phyloP scores from a whole-genome alignment of 1,139 yeast genomes.

The Hansenula lynferdii region DNA sequence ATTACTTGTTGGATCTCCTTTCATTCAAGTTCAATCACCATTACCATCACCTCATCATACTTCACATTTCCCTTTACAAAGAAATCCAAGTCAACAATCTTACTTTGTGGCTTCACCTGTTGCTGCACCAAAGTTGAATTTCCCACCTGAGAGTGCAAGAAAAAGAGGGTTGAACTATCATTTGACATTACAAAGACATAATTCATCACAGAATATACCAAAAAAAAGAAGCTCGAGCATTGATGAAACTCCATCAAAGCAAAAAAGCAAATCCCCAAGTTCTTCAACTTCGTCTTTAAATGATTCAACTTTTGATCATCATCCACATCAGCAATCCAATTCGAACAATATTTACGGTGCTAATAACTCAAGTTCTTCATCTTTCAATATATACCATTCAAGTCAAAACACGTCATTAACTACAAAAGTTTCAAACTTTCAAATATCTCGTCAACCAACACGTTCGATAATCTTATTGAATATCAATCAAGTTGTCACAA shows the following conservation, averaged over 20 bases:
- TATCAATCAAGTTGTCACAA: constrained; percentile 17
- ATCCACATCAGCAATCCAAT: constrained; percentile 2
- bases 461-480: constrained; percentile 19
- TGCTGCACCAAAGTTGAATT: constrained; percentile 24
- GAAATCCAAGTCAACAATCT: constrained; percentile 6
- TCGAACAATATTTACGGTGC: constrained; percentile 8
- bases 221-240: constrained; percentile 2
- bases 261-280: constrained; percentile 7
- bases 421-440: constrained; percentile 16
- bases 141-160: constrained; percentile 30
- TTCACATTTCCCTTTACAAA: constrained; percentile 9
- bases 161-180: constrained; percentile 8
- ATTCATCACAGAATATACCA: not conserved
- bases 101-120: constrained; percentile 21
- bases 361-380: constrained; percentile 10
- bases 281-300: constrained; percentile 10
- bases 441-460: constrained; percentile 22
- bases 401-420: not conserved
- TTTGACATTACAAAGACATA: constrained; percentile 4
- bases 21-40: constrained; percentile 40
- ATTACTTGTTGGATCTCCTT: constrained; percentile 63
- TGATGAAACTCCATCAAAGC: constrained; percentile 14
- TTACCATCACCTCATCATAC: constrained; percentile 20
- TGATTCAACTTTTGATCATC: constrained; percentile 12
- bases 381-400: constrained; percentile 10